These are phyloP conservation scores for Hyaloraphidium curvatum DNA, from an alignment of 192 early-diverging fungal genomes.

Conservation along the genomic window DNA sequence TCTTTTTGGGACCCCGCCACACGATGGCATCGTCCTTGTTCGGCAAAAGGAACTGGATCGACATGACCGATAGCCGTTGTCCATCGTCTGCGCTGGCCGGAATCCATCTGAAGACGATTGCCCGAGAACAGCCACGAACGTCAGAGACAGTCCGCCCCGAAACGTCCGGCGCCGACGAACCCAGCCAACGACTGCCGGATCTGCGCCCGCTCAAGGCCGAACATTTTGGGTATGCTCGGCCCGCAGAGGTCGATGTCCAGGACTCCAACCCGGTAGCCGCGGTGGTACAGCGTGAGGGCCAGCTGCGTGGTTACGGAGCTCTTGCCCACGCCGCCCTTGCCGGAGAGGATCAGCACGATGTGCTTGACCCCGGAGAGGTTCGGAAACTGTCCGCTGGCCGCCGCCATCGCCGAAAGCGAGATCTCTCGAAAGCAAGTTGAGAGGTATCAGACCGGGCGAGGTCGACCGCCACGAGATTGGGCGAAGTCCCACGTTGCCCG, in stretches of 20 bases:
- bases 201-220: slow-evolving; percentile 68
- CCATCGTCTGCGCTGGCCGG: slow-evolving; percentile 46
- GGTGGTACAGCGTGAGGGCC: slow-evolving; percentile 22
- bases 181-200: slow-evolving; percentile 82
- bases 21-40: slow-evolving; percentile 84
- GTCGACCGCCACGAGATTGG: too few species aligned
- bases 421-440: too few species aligned
- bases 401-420: too few species aligned
- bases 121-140: too few species aligned
- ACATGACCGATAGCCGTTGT: slow-evolving; percentile 72
- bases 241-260: slow-evolving; percentile 97
- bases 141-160: too few species aligned
- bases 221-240: slow-evolving; percentile 89
- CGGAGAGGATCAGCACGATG: slow-evolving; percentile 4
- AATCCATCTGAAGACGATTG: slow-evolving; percentile 32
- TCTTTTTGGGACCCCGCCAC: slow-evolving; percentile 98
- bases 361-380: neutral
- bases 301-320: slow-evolving; percentile 4
- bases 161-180: too few species aligned
- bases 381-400: too few species aligned
- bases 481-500: too few species aligned
- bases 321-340: slow-evolving; percentile 10
- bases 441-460: too few species aligned
- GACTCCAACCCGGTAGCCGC: slow-evolving; percentile 59
- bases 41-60: slow-evolving; percentile 82